These are phyloP conservation scores for Rhodotorula kratochvilovae DNA, from an alignment of 768 basidiomycete genomes.

Conservation along the genomic window DNA sequence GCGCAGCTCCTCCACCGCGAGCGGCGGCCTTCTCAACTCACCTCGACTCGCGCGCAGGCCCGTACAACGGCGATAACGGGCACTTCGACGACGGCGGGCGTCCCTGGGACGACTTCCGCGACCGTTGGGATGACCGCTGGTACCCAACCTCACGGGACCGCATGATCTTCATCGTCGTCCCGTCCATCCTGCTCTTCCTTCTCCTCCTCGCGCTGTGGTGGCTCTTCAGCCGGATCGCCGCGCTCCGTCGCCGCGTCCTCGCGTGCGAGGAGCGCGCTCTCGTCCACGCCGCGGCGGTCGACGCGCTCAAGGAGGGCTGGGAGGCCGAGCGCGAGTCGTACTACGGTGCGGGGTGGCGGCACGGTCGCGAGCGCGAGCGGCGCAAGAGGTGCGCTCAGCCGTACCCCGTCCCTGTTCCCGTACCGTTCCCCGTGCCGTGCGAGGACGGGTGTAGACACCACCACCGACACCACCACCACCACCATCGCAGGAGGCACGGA, in stretches of 20 bases:
- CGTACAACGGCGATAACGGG: neutral
- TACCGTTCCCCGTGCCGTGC: neutral
- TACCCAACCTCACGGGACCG: neutral
- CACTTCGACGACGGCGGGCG: neutral
- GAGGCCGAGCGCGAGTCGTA: neutral
- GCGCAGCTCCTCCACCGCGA: neutral
- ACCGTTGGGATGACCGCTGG: neutral
- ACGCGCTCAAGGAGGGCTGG: neutral
- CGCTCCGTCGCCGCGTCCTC: neutral
- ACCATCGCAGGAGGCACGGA: neutral
- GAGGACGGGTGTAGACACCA: neutral
- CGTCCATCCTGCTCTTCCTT: neutral
- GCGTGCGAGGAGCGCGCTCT: neutral
- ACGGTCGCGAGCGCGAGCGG: neutral
- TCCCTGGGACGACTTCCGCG: neutral
- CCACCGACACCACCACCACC: too few species aligned
- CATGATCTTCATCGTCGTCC: neutral
- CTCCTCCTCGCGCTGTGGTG: neutral
- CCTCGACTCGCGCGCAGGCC: neutral
- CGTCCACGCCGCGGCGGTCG: neutral
- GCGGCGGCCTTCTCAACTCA: neutral
- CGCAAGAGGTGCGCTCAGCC: neutral
- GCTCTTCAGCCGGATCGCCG: neutral
- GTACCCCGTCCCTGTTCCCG: neutral
- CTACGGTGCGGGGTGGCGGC: neutral